Percentiles rank a stretch among this genome's conserved stretches.
Evolutionary conservation across 2,329 filamentous ascomycete genomes (phyloP).

Genomic region (Capronia americana): DNA sequence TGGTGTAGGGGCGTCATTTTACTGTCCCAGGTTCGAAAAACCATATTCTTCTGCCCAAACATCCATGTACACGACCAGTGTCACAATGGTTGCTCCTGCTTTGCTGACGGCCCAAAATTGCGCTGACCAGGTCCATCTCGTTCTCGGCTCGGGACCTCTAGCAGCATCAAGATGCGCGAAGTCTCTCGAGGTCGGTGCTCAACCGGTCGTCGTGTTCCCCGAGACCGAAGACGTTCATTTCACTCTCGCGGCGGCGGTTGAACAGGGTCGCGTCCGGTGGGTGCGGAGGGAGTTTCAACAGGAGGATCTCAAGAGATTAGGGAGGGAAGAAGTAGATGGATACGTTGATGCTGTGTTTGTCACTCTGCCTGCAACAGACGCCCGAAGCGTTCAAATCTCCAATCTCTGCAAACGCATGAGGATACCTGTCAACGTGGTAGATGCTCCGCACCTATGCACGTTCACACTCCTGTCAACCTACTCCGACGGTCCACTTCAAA

Average conservation of each 20-base stretch:
- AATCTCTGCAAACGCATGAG: slow-evolving; percentile 76
- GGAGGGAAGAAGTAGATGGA: slow-evolving; percentile 75
- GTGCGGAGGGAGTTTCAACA: slow-evolving; percentile 66
- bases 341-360: slow-evolving; percentile 95
- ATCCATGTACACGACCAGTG: not conserved
- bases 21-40: not conserved
- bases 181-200: slow-evolving; percentile 81
- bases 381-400: slow-evolving; percentile 68
- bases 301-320: slow-evolving; percentile 73
- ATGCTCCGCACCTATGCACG: slow-evolving; percentile 83
- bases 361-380: slow-evolving; percentile 63
- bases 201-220: slow-evolving; percentile 78
- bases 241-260: slow-evolving; percentile 56
- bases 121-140: slow-evolving; percentile 66
- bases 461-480: slow-evolving; percentile 90
- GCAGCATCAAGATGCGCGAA: slow-evolving; percentile 83
- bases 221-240: slow-evolving; percentile 66
- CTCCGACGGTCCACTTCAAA: slow-evolving; percentile 86
- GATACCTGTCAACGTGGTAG: slow-evolving; percentile 91
- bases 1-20: slow-evolving; percentile 30
- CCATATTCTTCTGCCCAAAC: not conserved
- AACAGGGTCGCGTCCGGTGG: slow-evolving; percentile 51
- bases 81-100: slow-evolving; percentile 31
- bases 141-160: slow-evolving; percentile 84
- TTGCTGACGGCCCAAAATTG: slow-evolving; percentile 51